Evolutionary conservation across 2,329 filamentous ascomycete genomes (phyloP), one percentile per base, ranked within the genome.

Genomic region (Cercospora sesami): DNA sequence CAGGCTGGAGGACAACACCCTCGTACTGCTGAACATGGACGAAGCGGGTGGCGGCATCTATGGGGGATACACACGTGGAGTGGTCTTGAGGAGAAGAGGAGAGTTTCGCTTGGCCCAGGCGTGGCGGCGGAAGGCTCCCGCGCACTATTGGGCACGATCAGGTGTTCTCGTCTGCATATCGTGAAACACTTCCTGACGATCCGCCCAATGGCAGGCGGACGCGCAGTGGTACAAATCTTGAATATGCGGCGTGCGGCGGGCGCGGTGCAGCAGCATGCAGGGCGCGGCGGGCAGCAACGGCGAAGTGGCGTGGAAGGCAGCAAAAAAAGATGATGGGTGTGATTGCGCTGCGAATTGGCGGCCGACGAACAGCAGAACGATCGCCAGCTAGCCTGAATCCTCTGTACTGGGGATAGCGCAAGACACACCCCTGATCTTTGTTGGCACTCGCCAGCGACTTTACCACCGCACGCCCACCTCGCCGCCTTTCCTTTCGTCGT

Each of bases 71-170:
- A 48, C 18, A 14, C 45, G 45, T 51, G 45, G 45, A 39, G 45
- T 51, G 45, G 21, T 7, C 9, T 51, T 23, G 45, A 2, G 18
- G 21, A 51, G 51, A 23, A 8, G 23, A 28, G 55, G 5, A 31
- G n/a, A 55, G 36, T 59, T 55, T 39, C 57, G 39, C 26, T 63
- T 18, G 36, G 33, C 30, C 21, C n/a, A 42, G 28, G 31, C 30
- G 28, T 53, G 36, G 53, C 53, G 26, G 53, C 53, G 14, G 26
- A n/a, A 14, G 53, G 53, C 53, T 58, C 26, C 21, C 26, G 53
- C 53, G 23, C 45, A 58, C 53, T 31, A 58, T 58, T 58, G 53
- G 26, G 53, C 53, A 30, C 53, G 53, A 58, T 58, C 53, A 58
- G 26, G 26, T 58, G 21, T 30, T 58, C 53, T 30, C 53, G 53